Evolutionary conservation across 306 rosid species (phyloP), one percentile per base, ranked within the genome.

Genomic region (Lathyrus sativus): DNA sequence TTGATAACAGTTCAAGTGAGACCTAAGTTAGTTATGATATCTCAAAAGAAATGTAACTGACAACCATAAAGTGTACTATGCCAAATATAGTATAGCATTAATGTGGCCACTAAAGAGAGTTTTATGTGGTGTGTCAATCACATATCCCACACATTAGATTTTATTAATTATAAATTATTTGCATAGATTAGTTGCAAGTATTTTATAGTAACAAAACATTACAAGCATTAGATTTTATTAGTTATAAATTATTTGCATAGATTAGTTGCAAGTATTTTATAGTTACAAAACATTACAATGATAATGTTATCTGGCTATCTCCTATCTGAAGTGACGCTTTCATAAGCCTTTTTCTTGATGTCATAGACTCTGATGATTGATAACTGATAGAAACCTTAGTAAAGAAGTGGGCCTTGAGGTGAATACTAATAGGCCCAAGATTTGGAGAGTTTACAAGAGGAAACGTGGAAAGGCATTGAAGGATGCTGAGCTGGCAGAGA

Each of bases 321-420:
- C 46, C 65, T 55, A 31, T 70, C 46, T 65, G 46, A 74, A 74
- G 74, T 65, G 55, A 66, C 14, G 57, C 65, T 44, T 38, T 65
- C 59, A 49, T 53, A 58, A 59, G 24, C 71, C 41, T 48, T 74
- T 65, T 37, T 14, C 49, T 19, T 51, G 33, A 43, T 74, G 71
- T 46, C 49, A 15, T 54, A 42, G 46, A 51, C 11, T 5, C 44
- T 59, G 42, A 65, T 29, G 61, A 35, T 71, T 75, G 55, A 43
- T 53, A 66, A 72, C 57, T 15, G 49, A 37, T n/a, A n/a, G n/a
- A n/a, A n/a, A n/a, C n/a, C n/a, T n/a, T n/a, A n/a, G n/a, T n/a
- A n/a, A n/a, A n/a, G n/a, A n/a, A n/a, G n/a, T n/a, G n/a, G n/a
- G n/a, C n/a, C n/a, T n/a, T n/a, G n/a, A n/a, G n/a, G n/a, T n/a